Evolutionary conservation across 192 early-diverging fungal genomes (phyloP).

Genomic region (Coemansia sp.): DNA sequence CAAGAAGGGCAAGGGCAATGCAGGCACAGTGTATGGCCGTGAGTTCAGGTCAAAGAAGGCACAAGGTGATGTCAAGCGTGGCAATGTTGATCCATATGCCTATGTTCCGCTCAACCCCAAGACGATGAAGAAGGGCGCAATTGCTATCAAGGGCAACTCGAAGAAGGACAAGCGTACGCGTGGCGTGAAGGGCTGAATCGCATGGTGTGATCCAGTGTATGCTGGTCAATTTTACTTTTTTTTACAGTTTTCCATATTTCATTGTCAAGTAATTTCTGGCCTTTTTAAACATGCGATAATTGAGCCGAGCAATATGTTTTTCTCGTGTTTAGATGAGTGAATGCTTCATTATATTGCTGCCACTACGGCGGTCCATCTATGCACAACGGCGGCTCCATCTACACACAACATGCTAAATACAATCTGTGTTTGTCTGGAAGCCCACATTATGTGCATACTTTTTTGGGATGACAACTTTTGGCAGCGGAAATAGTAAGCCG

Average conservation of each 20-base stretch:
- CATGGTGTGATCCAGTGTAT: not conserved
- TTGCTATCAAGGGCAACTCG: constrained; percentile 42
- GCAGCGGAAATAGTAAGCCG: too few species aligned
- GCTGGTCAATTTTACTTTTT: not conserved
- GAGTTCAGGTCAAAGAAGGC: constrained; percentile 88
- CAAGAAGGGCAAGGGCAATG: constrained; percentile 44
- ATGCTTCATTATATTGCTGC: not conserved
- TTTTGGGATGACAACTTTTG: too few species aligned
- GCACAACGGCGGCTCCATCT: too few species aligned
- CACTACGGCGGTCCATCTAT: too few species aligned
- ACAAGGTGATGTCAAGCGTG: constrained; percentile 86
- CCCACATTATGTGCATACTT: too few species aligned
- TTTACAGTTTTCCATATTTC: not conserved
- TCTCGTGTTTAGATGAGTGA: not conserved
- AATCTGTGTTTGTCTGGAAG: too few species aligned
- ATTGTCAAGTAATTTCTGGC: not conserved
- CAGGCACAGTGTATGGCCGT: constrained; percentile 31
- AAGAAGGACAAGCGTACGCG: constrained; percentile 51
- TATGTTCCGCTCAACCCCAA: constrained; percentile 82
- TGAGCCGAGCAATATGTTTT: not conserved
- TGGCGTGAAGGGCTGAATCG: constrained; percentile 9
- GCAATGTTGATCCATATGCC: constrained; percentile 89
- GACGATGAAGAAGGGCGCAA: constrained; percentile 51
- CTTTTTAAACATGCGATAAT: not conserved
- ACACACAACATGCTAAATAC: too few species aligned